A percentile compares a stretch with the other conserved stretches of the same genome.
phyloP scores from a whole-genome alignment of 805 yeast genomes.

The Schwanniomyces vanrijiae region DNA sequence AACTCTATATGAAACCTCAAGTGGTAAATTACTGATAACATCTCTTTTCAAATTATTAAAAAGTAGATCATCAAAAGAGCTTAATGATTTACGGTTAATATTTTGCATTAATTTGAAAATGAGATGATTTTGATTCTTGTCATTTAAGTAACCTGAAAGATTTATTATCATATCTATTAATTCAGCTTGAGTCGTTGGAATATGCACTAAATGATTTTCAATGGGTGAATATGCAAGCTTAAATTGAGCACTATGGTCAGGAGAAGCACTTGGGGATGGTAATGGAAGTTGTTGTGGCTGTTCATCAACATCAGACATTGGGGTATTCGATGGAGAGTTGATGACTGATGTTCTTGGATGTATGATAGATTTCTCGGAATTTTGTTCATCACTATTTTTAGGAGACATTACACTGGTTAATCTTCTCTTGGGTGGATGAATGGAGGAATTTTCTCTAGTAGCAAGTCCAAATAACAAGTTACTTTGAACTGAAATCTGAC shows the following conservation, averaged over 20 bases:
- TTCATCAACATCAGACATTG: slow-evolving; percentile 37
- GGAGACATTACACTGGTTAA: slow-evolving; percentile 21
- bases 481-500: slow-evolving; percentile 17
- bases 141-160: slow-evolving; percentile 40
- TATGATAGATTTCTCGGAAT: slow-evolving; percentile 3
- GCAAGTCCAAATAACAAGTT: slow-evolving; percentile 9
- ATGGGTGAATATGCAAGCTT: slow-evolving; percentile 13
- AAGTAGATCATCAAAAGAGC: slow-evolving; percentile 55
- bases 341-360: slow-evolving; percentile 29
- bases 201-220: slow-evolving; percentile 16
- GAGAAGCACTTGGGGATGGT: slow-evolving; percentile 59
- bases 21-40: slow-evolving; percentile 66
- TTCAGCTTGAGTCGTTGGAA: slow-evolving; percentile 36
- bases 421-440: slow-evolving; percentile 41
- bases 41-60: slow-evolving; percentile 68
- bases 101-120: slow-evolving; percentile 55
- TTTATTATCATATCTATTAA: slow-evolving; percentile 37
- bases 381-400: slow-evolving; percentile 3
- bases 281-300: slow-evolving; percentile 52
- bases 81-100: slow-evolving; percentile 60
- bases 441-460: slow-evolving; percentile 16
- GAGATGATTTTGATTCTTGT: slow-evolving; percentile 48
- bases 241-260: slow-evolving; percentile 17
- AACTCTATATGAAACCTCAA: slow-evolving; percentile 69
- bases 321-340: slow-evolving; percentile 32